Conservation (phyloP, 768 basidiomycete genomes). For the Boletellus sp. region DNA sequence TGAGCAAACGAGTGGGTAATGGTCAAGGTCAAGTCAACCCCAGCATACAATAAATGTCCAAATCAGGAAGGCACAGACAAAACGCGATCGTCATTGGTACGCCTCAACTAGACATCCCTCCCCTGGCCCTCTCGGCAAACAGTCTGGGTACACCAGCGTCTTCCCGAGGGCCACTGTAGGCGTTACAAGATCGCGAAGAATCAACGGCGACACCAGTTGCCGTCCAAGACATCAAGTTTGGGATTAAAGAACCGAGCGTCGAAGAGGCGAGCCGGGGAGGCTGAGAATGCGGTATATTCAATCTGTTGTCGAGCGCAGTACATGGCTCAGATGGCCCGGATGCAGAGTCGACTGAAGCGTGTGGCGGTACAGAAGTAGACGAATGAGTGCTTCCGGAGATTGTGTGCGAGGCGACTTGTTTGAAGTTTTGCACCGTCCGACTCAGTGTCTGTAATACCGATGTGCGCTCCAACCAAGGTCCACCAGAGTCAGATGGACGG, state of each 20-base stretch:
- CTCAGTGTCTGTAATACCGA: constrained; percentile 55
- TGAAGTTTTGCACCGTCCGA: constrained; percentile 51
- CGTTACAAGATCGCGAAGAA: constrained; percentile 7
- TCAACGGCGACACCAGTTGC: constrained; percentile 24
- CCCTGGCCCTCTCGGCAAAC: constrained; percentile 24
- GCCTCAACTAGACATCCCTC: constrained; percentile 20
- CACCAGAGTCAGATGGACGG: constrained; percentile 4
- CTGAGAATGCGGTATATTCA: constrained; percentile 16
- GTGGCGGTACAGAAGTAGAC: constrained; percentile 5
- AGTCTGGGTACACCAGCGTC: constrained; percentile 23
- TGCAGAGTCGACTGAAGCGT: constrained; percentile 10
- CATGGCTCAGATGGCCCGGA: constrained; percentile 1
- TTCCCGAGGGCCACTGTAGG: constrained; percentile 11
- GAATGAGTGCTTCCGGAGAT: constrained; percentile 20
- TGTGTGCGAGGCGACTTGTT: constrained; percentile 30
- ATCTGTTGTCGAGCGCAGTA: neutral
- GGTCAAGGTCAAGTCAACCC: neutral
- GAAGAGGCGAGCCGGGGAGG: constrained; percentile 22
- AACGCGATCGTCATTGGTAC: neutral
- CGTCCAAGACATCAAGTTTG: constrained; percentile 35
- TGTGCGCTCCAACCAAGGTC: constrained; percentile 38
- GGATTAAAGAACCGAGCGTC: constrained; percentile 28
- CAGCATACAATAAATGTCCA: constrained; percentile 5
- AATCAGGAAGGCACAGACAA: neutral
- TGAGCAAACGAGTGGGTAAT: constrained; percentile 4